Evolutionary conservation across 768 basidiomycete genomes (phyloP), one percentile per base, ranked within the genome.

Genomic region (Favolaschia claudopus): DNA sequence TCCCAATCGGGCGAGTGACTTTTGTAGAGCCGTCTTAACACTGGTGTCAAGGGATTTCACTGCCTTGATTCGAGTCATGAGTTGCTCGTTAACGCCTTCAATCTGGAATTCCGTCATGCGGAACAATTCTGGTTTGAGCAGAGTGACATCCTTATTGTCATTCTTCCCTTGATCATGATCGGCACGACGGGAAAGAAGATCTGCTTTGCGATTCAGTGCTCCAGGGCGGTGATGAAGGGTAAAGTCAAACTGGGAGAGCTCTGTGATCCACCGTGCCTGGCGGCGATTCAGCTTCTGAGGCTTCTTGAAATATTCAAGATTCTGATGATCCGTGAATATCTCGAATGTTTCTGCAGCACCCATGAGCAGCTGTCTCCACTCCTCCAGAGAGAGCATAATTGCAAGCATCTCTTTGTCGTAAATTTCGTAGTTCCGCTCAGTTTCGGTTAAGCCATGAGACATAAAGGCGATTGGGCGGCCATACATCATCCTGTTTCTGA

Each of bases 161-260:
- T 60, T 43, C 24, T 44, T 51, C 33, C 58, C 58, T 44, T 55
- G 54, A 29, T 60, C 44, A 55, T 60, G 58, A 27, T 55, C 58
- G 40, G 58, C 53, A 37, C 50, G 31, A 29, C 33, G 39, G 22
- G 49, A 60, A 38, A 54, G 62, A 15, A 37, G 25, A 20, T 59
- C 48, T 1, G 57, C 37, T 22, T 59, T 59, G 9, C 19, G 40
- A 22, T 43, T 43, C 12, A n/a, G n/a, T n/a, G n/a, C n/a, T n/a
- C n/a, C n/a, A n/a, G n/a, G n/a, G n/a, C n/a, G n/a, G n/a, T n/a
- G n/a, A n/a, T n/a, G n/a, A n/a, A n/a, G n/a, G n/a, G n/a, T n/a
- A n/a, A n/a, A n/a, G n/a, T n/a, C n/a, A n/a, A n/a, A n/a, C n/a
- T n/a, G n/a, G n/a, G n/a, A n/a, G n/a, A n/a, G n/a, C n/a, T n/a